Evolutionary conservation across 1,139 yeast species (phyloP), one percentile per base, ranked within the genome.

Genomic region (Geotrichum phurueaensis): DNA sequence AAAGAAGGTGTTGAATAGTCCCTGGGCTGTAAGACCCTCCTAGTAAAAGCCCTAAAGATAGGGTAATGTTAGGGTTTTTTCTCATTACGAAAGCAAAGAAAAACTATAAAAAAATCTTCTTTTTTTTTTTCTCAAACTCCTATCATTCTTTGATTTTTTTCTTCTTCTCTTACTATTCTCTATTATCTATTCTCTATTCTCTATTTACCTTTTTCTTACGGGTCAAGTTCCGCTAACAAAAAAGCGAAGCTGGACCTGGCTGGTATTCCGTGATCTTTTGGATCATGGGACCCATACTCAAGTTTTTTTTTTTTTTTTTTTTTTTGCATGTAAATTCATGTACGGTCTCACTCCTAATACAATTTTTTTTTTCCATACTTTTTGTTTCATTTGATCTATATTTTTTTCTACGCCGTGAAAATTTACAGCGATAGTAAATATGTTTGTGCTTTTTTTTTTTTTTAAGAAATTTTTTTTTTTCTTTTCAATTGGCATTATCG

Each of bases 401-500:
- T 15, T 12, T 9, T 3, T 33, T 33, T 33, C n/a, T 33, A 15
- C 39, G 18, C n/a, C n/a, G 22, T 18, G 22, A 20, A n/a, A 3
- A 7, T 15, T 9, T 39, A 18, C n/a, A 4, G 47, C 18, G n/a
- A n/a, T n/a, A 39, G 47, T 27, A 1, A 10, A 27, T 5, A 27
- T 5, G 9, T 1, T 27, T 7, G 31, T 27, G 31, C 10, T 2
- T 27, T 27, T 27, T 52, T n/a, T 53, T 13, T 43, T 23, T 39
- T 53, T 23, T 22, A 53, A 13, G 18, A 48, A 15, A 22, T 33
- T 33, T 43, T 43, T 27, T 27, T 39, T 22, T 53, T 36, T 53
- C 36, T 39, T 39, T 12, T 18, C 10, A 3, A 22, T n/a, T 45
- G 43, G 60, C 53, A 51, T 52, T 57, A 57, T 57, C 60, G 60